A percentile compares a stretch with the other conserved stretches of the same genome.
These are phyloP conservation scores for Coemansia javaensis DNA, from an alignment of 192 early-diverging fungal species.

Conservation along the genomic window DNA sequence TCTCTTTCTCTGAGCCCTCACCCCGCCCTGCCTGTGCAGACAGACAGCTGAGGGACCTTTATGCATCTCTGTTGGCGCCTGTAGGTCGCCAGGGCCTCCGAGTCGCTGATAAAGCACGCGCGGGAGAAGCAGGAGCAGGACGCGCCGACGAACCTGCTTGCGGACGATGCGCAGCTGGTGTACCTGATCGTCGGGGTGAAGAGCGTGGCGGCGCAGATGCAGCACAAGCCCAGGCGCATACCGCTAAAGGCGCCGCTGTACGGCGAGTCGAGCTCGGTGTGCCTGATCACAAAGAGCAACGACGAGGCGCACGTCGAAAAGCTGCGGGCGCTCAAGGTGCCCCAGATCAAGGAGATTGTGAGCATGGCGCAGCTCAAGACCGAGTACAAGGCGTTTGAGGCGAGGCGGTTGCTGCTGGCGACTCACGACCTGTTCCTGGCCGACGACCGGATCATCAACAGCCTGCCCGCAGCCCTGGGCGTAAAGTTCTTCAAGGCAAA, in stretches of 20 bases:
- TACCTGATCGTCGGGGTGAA: constrained; percentile 66
- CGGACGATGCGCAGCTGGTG: constrained; percentile 52
- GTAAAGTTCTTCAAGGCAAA: constrained; percentile 79
- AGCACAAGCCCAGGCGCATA: constrained; percentile 66
- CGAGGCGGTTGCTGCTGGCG: constrained; percentile 66
- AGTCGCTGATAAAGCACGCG: constrained; percentile 27
- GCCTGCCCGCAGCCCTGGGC: constrained; percentile 75
- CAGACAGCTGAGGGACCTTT: too few relatives aligned
- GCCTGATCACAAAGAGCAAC: constrained; percentile 85
- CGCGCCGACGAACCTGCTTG: constrained; percentile 50
- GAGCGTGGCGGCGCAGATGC: constrained; percentile 57
- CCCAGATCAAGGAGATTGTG: constrained; percentile 65
- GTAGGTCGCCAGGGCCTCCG: constrained; percentile 40
- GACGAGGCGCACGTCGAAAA: constrained; percentile 73
- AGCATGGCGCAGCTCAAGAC: constrained; percentile 71
- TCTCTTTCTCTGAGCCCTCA: too few relatives aligned
- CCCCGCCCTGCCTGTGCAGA: too few relatives aligned
- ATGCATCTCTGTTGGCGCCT: neutral
- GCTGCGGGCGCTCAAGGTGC: constrained; percentile 59
- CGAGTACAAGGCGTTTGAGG: constrained; percentile 78
- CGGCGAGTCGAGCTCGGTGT: constrained; percentile 65
- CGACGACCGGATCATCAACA: constrained; percentile 72
- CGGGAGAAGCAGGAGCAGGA: constrained; percentile 29
- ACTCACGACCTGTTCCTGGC: constrained; percentile 84
- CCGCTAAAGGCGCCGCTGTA: constrained; percentile 67